phyloP scores from a whole-genome alignment of 148 eudicot species.

The Limonium bicolor region DNA sequence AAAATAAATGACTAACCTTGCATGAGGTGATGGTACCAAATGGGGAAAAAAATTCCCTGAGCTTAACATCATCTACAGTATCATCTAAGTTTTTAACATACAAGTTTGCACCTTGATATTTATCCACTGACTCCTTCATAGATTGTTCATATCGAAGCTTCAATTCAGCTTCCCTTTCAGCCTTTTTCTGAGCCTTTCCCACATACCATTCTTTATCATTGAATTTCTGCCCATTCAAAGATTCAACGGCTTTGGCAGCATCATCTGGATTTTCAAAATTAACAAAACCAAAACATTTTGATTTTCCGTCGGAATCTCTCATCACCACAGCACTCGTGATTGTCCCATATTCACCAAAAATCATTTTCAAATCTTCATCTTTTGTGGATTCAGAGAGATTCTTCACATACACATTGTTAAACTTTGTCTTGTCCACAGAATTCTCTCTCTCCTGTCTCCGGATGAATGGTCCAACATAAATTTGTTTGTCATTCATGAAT shows the following conservation, averaged over 20 bases:
- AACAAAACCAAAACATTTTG: constrained; percentile 90
- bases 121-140: constrained; percentile 53
- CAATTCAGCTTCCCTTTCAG: constrained; percentile 75
- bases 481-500: constrained; percentile 82
- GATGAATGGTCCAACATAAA: constrained; percentile 70
- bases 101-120: constrained; percentile 59
- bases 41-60: constrained; percentile 61
- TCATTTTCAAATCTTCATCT: constrained; percentile 53
- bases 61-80: constrained; percentile 59
- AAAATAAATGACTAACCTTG: constrained; percentile 39
- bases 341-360: constrained; percentile 59
- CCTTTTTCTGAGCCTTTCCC: constrained; percentile 80
- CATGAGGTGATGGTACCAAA: constrained; percentile 70
- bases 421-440: constrained; percentile 40
- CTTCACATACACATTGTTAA: constrained; percentile 80
- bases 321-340: constrained; percentile 76
- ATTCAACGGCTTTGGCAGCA: constrained; percentile 75
- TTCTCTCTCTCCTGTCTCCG: constrained; percentile 72
- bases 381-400: constrained; percentile 62
- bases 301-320: constrained; percentile 74
- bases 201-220: constrained; percentile 91
- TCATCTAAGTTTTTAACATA: constrained; percentile 85
- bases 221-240: constrained; percentile 56
- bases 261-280: constrained; percentile 82
- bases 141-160: constrained; percentile 57